These are phyloP conservation scores for Fraxinus dipetala DNA, from an alignment of 305 asterid genomes.

Conservation along the genomic window DNA sequence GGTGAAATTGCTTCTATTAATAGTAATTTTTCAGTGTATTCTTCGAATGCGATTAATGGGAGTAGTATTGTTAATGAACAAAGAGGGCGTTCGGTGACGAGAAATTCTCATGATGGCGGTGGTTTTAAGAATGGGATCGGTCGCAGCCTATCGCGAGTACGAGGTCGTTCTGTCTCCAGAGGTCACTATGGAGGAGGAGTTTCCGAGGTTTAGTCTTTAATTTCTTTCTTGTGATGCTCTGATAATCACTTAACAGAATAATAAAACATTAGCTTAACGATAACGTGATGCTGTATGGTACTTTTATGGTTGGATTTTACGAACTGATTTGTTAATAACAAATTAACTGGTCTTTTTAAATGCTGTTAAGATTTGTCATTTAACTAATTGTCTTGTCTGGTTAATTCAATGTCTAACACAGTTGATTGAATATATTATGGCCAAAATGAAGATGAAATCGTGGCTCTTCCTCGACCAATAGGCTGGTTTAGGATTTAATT, in stretches of 20 bases:
- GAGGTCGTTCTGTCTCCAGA: conserved; percentile 57
- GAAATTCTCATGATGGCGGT: conserved; percentile 28
- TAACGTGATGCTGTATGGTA: background rate
- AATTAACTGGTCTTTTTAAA: background rate
- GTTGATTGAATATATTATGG: background rate
- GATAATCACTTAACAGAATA: background rate
- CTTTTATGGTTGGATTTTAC: conserved; percentile 4
- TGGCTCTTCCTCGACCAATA: background rate
- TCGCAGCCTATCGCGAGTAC: conserved; percentile 66
- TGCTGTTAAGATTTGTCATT: background rate
- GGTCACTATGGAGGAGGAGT: conserved; percentile 33
- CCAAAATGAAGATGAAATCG: background rate
- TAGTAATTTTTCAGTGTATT: background rate
- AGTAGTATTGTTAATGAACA: conserved; percentile 25
- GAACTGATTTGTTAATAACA: background rate
- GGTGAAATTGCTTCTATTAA: background rate
- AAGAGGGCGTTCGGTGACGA: conserved; percentile 64
- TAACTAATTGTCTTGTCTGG: background rate
- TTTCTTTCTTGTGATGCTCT: background rate
- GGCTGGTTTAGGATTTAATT: conserved; percentile 15
- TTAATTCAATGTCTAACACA: background rate
- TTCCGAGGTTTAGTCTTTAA: conserved; percentile 47
- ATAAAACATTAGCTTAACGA: background rate
- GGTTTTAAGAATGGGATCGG: conserved; percentile 63
- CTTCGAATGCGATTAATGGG: conserved; percentile 14